Evolutionary conservation across 1,139 yeast genomes (phyloP), one percentile per base, ranked within the genome.

Genomic region (Suhomyces coccinellae): DNA sequence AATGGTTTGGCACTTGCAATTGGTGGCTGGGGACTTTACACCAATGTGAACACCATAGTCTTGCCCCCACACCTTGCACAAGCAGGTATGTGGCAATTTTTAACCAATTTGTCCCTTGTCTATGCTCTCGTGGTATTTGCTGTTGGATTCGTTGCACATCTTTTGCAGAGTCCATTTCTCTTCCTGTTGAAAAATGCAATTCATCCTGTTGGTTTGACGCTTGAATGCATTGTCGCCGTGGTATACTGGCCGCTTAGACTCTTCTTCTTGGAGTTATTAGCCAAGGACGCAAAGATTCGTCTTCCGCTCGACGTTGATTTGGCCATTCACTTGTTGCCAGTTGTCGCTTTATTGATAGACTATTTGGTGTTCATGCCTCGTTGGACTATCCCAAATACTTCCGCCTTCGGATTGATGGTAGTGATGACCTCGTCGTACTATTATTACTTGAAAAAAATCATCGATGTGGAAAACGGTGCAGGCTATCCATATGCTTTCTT

Each of bases 11-110:
- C 75, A 4, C 43, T 71, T 4, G 52, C 52, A 2, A 54, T 69
- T 33, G 75, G 77, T 1, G 31, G 43, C 3, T 67, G 60, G 46
- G 78, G 77, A 0, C 47, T 65, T 6, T 45, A 57, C 44, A 39
- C 46, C 20, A 52, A 56, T 36, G 52, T 62, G 22, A 36, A 59
- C 10, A 36, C 37, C 15, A 41, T 47, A 15, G 51, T 44, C n/a
- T 62, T 81, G 24, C 88, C 90, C 0, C 67, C 63, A 1, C 69
- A 66, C 38, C 61, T 84, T 32, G 66, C 56, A 5, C 61, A 63
- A 11, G 90, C 82, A 0, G 91, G 91, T 1, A 84, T 76, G 47
- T 77, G 77, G 67, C 90, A 85, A 59, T 85, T 85, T 58, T 67
- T 85, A 40, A 85, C 93, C 12, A 84, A 83, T 57, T 58, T 83